phyloP scores from a whole-genome alignment of 1,139 yeast species.

The Blastobotrys malaysiensis region DNA sequence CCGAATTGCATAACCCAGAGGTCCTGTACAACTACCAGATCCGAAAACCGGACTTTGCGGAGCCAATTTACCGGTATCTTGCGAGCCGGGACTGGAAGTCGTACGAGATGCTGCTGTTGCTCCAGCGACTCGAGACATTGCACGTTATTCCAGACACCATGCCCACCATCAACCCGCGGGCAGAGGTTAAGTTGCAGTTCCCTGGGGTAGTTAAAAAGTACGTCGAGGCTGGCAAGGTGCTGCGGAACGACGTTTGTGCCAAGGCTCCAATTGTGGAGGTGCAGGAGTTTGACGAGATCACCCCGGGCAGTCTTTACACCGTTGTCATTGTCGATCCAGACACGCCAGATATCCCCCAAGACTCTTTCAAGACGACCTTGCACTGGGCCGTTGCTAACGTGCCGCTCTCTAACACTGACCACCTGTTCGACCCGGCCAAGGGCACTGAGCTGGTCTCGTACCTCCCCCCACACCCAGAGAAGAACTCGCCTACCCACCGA shows the following conservation, averaged over 20 bases:
- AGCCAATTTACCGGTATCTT: slow-evolving; percentile 73
- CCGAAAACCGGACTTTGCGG: slow-evolving; percentile 51
- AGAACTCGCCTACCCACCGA: slow-evolving; percentile 77
- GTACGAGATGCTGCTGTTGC: slow-evolving; percentile 60
- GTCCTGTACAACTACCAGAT: slow-evolving; percentile 60
- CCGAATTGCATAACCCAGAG: slow-evolving; percentile 76
- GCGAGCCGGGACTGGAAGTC: slow-evolving; percentile 68
- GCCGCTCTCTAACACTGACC: slow-evolving; percentile 52
- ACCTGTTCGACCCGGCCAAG: slow-evolving; percentile 46
- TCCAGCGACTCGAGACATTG: slow-evolving; percentile 87
- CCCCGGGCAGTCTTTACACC: slow-evolving; percentile 51
- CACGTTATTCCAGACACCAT: slow-evolving; percentile 88
- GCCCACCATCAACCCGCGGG: slow-evolving; percentile 82
- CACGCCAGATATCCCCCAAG: slow-evolving; percentile 67
- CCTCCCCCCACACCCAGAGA: slow-evolving; percentile 83
- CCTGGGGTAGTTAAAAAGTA: slow-evolving; percentile 60
- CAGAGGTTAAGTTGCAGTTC: slow-evolving; percentile 69
- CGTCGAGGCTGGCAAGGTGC: slow-evolving; percentile 71
- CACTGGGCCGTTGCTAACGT: slow-evolving; percentile 78
- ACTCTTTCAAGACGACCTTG: slow-evolving; percentile 65
- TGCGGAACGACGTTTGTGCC: slow-evolving; percentile 68
- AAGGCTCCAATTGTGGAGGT: slow-evolving; percentile 71
- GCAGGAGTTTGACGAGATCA: slow-evolving; percentile 62
- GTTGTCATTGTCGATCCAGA: slow-evolving; percentile 87
- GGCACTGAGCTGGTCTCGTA: slow-evolving; percentile 56